These are phyloP conservation scores for Phytophthora crassamura DNA, from an alignment of 352 stramenopile genomes.

Conservation along the genomic window DNA sequence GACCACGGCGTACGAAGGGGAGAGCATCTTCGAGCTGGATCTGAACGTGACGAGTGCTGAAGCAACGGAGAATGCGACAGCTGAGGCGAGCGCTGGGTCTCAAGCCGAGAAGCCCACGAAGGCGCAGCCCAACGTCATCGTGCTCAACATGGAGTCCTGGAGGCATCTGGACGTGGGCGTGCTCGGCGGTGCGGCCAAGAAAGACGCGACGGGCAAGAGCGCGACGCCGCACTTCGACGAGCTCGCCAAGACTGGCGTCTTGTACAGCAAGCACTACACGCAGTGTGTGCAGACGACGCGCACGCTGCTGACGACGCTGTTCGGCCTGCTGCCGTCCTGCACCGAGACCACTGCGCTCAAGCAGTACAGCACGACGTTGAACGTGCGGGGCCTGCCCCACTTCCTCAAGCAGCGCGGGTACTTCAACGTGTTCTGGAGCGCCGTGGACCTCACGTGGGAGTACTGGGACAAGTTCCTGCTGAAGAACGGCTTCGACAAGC, in stretches of 20 bases:
- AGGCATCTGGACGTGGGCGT: constrained; percentile 70
- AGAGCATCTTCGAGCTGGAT: constrained; percentile 56
- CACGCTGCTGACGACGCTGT: constrained; percentile 74
- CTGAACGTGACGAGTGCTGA: constrained; percentile 38
- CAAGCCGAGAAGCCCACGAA: constrained; percentile 14
- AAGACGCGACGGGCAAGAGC: constrained; percentile 49
- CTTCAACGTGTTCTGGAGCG: constrained; percentile 78
- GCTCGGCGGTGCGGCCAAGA: constrained; percentile 59
- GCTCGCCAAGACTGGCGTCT: constrained; percentile 55
- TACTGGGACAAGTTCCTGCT: constrained; percentile 75
- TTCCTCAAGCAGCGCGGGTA: constrained; percentile 75
- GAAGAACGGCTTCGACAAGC: constrained; percentile 73
- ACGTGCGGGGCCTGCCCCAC: constrained; percentile 61
- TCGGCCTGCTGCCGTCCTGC: constrained; percentile 74
- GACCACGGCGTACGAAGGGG: constrained; percentile 60
- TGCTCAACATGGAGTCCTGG: constrained; percentile 83
- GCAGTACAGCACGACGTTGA: constrained; percentile 58
- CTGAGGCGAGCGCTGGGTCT: constrained; percentile 1
- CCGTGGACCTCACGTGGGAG: constrained; percentile 67
- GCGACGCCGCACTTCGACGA: constrained; percentile 70
- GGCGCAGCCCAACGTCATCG: constrained; percentile 65
- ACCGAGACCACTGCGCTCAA: constrained; percentile 73
- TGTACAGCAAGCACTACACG: constrained; percentile 78
- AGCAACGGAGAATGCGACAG: constrained; percentile 1
- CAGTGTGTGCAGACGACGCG: constrained; percentile 72